These are phyloP conservation scores for Saturnispora besseyi DNA, from an alignment of 805 yeast species.

Conservation along the genomic window DNA sequence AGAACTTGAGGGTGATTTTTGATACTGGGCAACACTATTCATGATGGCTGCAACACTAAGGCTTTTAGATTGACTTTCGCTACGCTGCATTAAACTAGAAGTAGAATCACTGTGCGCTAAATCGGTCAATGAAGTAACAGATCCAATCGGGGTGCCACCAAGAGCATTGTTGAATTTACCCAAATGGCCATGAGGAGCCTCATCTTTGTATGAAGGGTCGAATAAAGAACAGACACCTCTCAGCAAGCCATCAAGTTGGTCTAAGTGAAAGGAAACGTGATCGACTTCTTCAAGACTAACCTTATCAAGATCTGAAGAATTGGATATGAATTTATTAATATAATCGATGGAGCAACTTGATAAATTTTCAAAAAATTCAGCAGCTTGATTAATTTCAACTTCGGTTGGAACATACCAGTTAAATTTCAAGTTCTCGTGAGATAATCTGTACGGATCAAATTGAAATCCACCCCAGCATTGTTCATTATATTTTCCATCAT, in stretches of 20 bases:
- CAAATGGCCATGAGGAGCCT: slow-evolving; percentile 6
- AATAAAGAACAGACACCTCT: slow-evolving; percentile 66
- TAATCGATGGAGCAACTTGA: slow-evolving; percentile 35
- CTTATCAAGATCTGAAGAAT: slow-evolving; percentile 38
- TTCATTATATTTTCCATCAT: slow-evolving; percentile 33
- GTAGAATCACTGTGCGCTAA: slow-evolving; percentile 3
- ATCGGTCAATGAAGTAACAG: slow-evolving; percentile 17
- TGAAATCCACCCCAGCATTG: slow-evolving; percentile 73
- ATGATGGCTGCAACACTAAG: slow-evolving; percentile 3
- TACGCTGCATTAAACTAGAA: neutral
- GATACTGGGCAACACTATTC: neutral
- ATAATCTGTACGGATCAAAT: slow-evolving; percentile 43
- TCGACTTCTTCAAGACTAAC: slow-evolving; percentile 21
- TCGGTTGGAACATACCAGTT: slow-evolving; percentile 68
- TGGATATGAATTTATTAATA: slow-evolving; percentile 43
- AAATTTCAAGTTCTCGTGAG: slow-evolving; percentile 41
- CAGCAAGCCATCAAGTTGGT: slow-evolving; percentile 26
- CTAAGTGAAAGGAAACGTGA: slow-evolving; percentile 17
- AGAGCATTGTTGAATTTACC: neutral
- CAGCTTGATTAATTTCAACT: slow-evolving; percentile 50
- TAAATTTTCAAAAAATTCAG: slow-evolving; percentile 45
- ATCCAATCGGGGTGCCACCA: slow-evolving; percentile 13
- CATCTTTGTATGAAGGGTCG: slow-evolving; percentile 49
- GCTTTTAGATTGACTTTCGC: neutral
- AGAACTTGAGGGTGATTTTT: neutral